phyloP scores from a whole-genome alignment of 1,284 basidiomycete genomes.

The Phlebopus sp. region DNA sequence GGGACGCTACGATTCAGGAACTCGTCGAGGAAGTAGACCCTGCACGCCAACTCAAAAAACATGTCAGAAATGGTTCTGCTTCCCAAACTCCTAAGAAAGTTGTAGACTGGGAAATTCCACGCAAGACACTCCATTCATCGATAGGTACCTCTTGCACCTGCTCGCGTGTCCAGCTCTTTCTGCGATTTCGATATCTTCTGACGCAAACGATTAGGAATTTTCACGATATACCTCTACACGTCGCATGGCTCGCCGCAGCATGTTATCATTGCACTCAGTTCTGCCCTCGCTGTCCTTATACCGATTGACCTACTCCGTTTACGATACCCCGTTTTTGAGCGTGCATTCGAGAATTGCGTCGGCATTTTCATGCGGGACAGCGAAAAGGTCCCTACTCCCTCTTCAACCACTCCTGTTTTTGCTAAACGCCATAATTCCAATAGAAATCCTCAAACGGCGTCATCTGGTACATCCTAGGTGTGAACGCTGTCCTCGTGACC shows the following conservation, averaged over 20 bases:
- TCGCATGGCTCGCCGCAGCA: constrained; percentile 52
- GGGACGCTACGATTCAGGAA: constrained; percentile 23
- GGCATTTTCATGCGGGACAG: constrained; percentile 94
- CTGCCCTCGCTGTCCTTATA: constrained; percentile 68
- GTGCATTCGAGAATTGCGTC: constrained; percentile 71
- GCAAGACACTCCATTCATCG: constrained; percentile 87
- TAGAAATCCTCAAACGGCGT: constrained; percentile 82
- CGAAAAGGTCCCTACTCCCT: constrained; percentile 61
- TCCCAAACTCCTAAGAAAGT: constrained; percentile 18
- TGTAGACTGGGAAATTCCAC: constrained; percentile 82
- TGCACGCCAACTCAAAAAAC: constrained; percentile 20
- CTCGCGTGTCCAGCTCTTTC: constrained; percentile 7
- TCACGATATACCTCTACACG: constrained; percentile 77
- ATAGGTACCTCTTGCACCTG: constrained; percentile 61
- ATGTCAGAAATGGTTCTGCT: constrained; percentile 14
- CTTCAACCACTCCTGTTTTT: not conserved
- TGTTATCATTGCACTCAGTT: constrained; percentile 66
- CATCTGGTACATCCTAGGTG: constrained; percentile 94
- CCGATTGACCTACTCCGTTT: constrained; percentile 82
- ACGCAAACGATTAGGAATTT: constrained; percentile 57
- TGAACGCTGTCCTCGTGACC: constrained; percentile 75
- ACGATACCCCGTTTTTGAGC: constrained; percentile 65
- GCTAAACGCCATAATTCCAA: not conserved
- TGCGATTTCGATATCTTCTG: constrained; percentile 7
- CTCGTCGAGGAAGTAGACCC: constrained; percentile 24